phyloP scores from a whole-genome alignment of 441 rosid genomes.

The Manihot esculenta region DNA sequence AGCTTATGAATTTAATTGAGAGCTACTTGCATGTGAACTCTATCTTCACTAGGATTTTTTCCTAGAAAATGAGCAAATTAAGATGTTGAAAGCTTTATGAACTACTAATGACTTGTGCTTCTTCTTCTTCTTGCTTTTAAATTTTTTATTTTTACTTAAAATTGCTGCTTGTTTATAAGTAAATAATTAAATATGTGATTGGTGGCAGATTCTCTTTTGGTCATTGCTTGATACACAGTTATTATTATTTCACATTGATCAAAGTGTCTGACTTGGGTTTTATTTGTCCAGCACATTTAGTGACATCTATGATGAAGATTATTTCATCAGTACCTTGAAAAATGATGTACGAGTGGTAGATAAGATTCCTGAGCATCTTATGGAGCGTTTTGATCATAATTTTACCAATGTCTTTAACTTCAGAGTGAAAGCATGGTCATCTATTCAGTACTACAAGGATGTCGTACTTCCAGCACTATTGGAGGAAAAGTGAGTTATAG shows the following conservation, averaged over 20 bases:
- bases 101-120: neutral
- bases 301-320: conserved; percentile 91
- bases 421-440: conserved; percentile 97
- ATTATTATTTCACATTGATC: conserved; percentile 5
- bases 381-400: conserved; percentile 95
- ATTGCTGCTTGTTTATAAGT: neutral
- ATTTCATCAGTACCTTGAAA: conserved; percentile 63
- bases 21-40: neutral
- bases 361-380: conserved; percentile 78
- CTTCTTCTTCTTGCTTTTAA: neutral
- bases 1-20: neutral
- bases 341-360: conserved; percentile 85
- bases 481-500: conserved; percentile 93
- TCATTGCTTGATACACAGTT: neutral
- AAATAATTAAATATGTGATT: conserved; percentile 5
- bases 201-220: neutral
- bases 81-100: neutral
- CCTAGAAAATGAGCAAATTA: neutral
- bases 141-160: no score
- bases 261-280: conserved; percentile 23
- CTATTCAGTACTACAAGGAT: conserved; percentile 82
- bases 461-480: conserved; percentile 84
- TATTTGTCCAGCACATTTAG: conserved; percentile 70
- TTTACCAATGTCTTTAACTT: conserved; percentile 94
- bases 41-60: neutral